Percentiles rank a stretch among this genome's conserved stretches.
These are phyloP conservation scores for Knufia petricola DNA, from an alignment of 2,329 filamentous ascomycete genomes.

Conservation along the genomic window DNA sequence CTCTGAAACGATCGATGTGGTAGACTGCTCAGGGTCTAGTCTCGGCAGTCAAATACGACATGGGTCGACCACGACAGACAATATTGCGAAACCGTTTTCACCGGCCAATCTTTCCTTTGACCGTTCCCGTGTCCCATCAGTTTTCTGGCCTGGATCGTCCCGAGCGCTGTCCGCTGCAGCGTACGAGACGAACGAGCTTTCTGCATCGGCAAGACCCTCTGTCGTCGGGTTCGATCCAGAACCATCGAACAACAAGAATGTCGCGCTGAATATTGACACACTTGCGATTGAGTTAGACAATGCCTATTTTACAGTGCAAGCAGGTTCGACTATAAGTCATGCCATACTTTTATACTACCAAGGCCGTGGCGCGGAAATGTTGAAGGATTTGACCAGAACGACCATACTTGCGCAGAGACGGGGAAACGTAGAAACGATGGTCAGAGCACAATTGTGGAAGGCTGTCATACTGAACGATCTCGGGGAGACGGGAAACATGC, in stretches of 20 bases:
- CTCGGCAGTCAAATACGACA: no score
- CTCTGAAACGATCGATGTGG: neutral
- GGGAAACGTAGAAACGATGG: neutral
- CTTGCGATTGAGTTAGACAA: neutral
- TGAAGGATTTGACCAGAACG: neutral
- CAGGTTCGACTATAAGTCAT: neutral
- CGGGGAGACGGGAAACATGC: neutral
- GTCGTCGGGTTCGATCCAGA: neutral
- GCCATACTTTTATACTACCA: slow-evolving; percentile 1
- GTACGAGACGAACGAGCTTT: neutral
- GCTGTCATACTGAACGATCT: slow-evolving; percentile 2
- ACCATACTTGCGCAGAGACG: neutral
- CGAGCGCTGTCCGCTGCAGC: neutral
- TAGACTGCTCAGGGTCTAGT: neutral
- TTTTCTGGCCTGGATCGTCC: neutral
- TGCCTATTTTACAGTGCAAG: neutral
- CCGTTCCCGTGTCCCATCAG: neutral
- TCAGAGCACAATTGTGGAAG: slow-evolving; percentile 6
- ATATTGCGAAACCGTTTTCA: neutral
- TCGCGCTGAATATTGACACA: neutral
- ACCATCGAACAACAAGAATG: neutral
- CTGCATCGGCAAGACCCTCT: neutral
- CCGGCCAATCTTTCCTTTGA: neutral
- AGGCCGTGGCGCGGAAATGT: neutral
- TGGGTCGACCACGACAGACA: neutral